A percentile compares a stretch with the other conserved stretches of the same genome.
Evolutionary conservation across 805 yeast genomes (phyloP).

Genomic region (Candida rishiriensis): DNA sequence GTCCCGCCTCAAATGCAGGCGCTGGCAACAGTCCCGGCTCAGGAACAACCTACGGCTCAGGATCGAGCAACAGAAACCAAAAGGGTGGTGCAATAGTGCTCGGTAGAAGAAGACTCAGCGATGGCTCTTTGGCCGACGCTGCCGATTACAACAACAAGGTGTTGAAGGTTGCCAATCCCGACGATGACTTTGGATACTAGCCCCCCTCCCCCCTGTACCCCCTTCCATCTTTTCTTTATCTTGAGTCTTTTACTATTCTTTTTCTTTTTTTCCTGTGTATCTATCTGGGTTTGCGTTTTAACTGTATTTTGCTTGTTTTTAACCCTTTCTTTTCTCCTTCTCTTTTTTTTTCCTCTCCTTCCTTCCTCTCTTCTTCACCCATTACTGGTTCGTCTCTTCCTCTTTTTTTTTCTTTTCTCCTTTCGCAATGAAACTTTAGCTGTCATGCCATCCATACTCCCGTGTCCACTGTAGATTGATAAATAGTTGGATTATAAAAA

Average conservation of each 20-base stretch:
- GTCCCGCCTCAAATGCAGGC: conserved; percentile 11
- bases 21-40: conserved; percentile 6
- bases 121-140: conserved; percentile 84
- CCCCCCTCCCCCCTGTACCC: neutral
- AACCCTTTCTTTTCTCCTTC: neutral
- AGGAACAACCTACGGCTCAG: neutral
- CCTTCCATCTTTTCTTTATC: neutral
- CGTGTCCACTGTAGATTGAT: no score
- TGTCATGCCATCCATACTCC: no score
- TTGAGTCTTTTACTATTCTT: neutral
- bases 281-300: neutral
- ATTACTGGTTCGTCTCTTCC: neutral
- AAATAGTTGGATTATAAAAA: no score
- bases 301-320: no score
- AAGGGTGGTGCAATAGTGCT: conserved; percentile 51
- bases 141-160: conserved; percentile 78
- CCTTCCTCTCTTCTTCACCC: neutral
- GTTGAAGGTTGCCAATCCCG: conserved; percentile 86
- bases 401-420: neutral
- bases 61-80: neutral
- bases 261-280: neutral
- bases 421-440: no score
- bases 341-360: neutral
- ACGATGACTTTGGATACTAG: conserved; percentile 35
- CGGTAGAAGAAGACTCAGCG: conserved; percentile 79